These are phyloP conservation scores for Hevea brasiliensis DNA, from an alignment of 345 rosid genomes.

Conservation along the genomic window DNA sequence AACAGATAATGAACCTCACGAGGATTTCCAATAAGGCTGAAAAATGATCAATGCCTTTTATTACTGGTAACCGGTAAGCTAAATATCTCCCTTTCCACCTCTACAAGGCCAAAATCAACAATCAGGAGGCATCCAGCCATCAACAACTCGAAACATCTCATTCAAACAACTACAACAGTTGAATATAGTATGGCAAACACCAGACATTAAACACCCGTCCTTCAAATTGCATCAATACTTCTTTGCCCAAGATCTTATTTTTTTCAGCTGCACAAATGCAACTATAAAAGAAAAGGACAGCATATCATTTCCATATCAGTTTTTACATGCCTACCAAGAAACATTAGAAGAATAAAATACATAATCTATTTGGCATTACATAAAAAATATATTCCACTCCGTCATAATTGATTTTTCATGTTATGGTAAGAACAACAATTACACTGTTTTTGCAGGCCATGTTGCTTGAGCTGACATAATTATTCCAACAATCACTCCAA, in stretches of 20 bases:
- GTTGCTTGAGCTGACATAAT: constrained; percentile 99
- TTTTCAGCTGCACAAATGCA: constrained; percentile 5
- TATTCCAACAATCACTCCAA: constrained; percentile 97
- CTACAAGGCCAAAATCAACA: background rate
- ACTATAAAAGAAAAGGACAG: constrained; percentile 9
- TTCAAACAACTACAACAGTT: background rate
- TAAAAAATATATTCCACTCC: background rate
- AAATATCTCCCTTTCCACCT: background rate
- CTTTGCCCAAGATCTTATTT: constrained; percentile 10
- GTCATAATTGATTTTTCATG: background rate
- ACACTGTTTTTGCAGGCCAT: constrained; percentile 71
- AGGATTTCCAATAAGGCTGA: background rate
- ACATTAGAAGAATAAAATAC: constrained; percentile 22
- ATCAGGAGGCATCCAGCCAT: background rate
- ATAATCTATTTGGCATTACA: background rate
- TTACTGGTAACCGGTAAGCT: constrained; percentile 11
- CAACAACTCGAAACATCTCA: background rate
- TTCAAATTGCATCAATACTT: background rate
- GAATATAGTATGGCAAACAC: background rate
- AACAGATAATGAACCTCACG: background rate
- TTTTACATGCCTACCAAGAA: constrained; percentile 14
- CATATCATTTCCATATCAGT: constrained; percentile 14
- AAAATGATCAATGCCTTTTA: background rate
- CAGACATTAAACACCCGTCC: background rate
- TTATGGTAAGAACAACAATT: constrained; percentile 8